Evolutionary conservation across 805 yeast species (phyloP), one percentile per base, ranked within the genome.

Genomic region (Pichia kluyveri): DNA sequence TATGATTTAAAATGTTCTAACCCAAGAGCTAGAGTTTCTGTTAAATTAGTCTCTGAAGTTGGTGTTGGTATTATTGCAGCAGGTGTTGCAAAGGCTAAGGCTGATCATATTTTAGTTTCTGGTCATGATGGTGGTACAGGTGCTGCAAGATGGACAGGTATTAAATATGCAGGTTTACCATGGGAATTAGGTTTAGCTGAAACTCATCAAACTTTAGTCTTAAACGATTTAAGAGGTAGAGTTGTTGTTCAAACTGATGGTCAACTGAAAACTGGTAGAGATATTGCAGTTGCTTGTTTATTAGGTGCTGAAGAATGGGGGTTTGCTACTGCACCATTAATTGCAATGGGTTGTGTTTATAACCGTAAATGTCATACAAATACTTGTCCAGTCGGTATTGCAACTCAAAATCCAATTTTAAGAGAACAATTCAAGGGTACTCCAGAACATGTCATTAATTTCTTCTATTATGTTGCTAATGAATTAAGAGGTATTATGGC

Each of bases 91-190:
- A 91, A 91, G 71, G 99, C 99, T 18, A 95, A 93, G 64, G 96
- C 98, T 14, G 98, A 93, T 65, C 96, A 91, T 64, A 85, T 91
- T 60, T 76, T 91, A 63, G 86, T 91, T 55, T 86, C 96, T 51
- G 98, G 98, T 61, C 97, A 95, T 63, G 98, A 91, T 69, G 99
- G 99, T 79, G 99, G 99, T 73, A 91, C 99, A 50, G 99, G 99
- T 82, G 99, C 99, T 51, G 91, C 96, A 51, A 80, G 95, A 67
- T 87, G 95, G 88, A 90, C 97, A 19, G 93, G 96, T 65, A 89
- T 91, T 65, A 90, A 90, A 67, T 83, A 90, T 65, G 96, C 99
- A 50, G 98, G 99, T 69, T 76, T 91, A 56, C 98, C 99, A 43
- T 91, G 99, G 99, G 99, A 91, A 69, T 77, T 91, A 59, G 99